These are phyloP conservation scores for Leccinum variicolor DNA, from an alignment of 768 basidiomycete genomes.

Conservation along the genomic window DNA sequence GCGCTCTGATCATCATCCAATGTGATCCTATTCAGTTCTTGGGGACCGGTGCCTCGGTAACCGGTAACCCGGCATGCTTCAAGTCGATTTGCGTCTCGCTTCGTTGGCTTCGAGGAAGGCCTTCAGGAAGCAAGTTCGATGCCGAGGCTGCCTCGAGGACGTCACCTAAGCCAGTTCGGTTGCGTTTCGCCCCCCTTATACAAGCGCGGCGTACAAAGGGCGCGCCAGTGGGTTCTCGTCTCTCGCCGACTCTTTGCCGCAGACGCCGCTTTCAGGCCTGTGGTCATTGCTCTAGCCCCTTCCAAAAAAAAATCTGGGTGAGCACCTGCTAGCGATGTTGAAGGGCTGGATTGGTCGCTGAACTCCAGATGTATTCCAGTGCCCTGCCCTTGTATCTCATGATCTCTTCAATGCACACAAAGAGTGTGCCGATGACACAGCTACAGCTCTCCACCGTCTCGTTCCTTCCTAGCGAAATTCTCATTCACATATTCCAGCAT, in stretches of 20 bases:
- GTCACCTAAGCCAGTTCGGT: neutral
- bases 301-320: neutral
- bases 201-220: neutral
- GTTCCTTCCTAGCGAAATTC: constrained; percentile 18
- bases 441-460: constrained; percentile 19
- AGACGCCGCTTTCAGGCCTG: neutral
- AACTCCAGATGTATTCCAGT: neutral
- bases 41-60: neutral
- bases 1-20: neutral
- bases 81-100: neutral
- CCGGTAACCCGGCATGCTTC: neutral
- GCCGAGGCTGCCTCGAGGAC: constrained; percentile 1
- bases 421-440: neutral
- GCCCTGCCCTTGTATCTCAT: neutral
- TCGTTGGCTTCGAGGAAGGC: neutral
- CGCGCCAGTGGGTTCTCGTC: neutral
- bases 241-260: neutral
- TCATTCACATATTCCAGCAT: constrained; percentile 9
- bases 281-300: neutral
- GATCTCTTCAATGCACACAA: neutral
- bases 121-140: neutral
- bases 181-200: constrained; percentile 4
- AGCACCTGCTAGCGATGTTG: neutral
- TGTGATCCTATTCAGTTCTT: neutral
- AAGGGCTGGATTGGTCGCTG: neutral